These are phyloP conservation scores for Salix dunnii DNA, from an alignment of 345 rosid species.

Conservation along the genomic window DNA sequence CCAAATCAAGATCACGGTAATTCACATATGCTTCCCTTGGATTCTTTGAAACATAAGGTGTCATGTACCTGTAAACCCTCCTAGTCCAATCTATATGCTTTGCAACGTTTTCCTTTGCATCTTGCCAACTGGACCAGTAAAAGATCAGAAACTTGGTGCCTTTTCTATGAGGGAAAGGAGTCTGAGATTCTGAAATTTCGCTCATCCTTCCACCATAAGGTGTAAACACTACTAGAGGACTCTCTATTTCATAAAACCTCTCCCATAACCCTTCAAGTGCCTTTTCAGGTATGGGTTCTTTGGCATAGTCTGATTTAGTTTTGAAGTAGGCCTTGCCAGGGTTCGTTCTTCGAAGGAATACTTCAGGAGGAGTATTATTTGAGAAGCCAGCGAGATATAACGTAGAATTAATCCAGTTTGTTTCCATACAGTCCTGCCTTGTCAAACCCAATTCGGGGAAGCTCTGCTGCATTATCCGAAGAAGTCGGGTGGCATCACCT, in stretches of 20 bases:
- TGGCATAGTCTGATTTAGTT: conserved; percentile 33
- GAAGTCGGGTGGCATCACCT: conserved; percentile 13
- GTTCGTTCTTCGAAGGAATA: conserved; percentile 15
- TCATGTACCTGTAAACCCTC: too few relatives aligned
- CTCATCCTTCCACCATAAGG: conserved; percentile 16
- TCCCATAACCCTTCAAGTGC: conserved; percentile 25
- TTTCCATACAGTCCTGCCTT: conserved; percentile 23
- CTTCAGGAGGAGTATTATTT: not conserved
- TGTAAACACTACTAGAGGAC: conserved; percentile 48
- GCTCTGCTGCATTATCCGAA: conserved; percentile 6
- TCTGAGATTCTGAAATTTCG: conserved; percentile 32
- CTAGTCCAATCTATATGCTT: too few relatives aligned
- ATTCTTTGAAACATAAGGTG: conserved; percentile 18
- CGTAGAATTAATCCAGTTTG: conserved; percentile 26
- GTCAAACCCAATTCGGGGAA: conserved; percentile 22
- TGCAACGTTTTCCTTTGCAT: too few relatives aligned
- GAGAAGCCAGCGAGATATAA: conserved; percentile 15
- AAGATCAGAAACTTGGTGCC: conserved; percentile 18
- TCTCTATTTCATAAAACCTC: conserved; percentile 40
- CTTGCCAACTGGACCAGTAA: too few relatives aligned
- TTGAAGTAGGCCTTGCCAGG: conserved; percentile 19
- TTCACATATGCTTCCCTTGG: conserved; percentile 32
- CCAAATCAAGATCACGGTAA: conserved; percentile 14
- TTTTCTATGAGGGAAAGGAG: conserved; percentile 30
- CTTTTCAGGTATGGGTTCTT: conserved; percentile 22